These are phyloP conservation scores for Hypoxylon sp. DNA, from an alignment of 2,329 filamentous ascomycete genomes.

Conservation along the genomic window DNA sequence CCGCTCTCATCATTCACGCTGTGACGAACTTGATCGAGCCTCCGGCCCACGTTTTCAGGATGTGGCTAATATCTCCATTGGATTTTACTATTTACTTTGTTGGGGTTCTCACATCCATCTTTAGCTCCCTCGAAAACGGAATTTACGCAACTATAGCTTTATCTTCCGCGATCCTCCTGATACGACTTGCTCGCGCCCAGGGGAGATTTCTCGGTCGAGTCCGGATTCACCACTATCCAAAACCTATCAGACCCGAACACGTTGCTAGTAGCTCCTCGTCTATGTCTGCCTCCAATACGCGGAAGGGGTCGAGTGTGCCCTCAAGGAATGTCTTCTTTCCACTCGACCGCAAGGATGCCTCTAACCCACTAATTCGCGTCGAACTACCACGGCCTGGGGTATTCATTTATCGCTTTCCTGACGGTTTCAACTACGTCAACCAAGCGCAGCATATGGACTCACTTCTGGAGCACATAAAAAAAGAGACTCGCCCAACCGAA, in stretches of 20 bases:
- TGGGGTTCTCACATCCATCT: constrained; percentile 18
- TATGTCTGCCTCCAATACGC: not conserved
- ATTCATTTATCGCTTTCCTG: constrained; percentile 26
- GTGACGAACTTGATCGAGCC: constrained; percentile 12
- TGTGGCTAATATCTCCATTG: constrained; percentile 20
- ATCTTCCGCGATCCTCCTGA: constrained; percentile 4
- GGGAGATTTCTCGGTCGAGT: constrained; percentile 18
- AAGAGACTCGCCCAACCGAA: constrained; percentile 11
- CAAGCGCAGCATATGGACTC: constrained; percentile 23
- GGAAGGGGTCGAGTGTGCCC: too few species aligned
- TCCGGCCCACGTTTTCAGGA: constrained; percentile 6
- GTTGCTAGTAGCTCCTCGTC: not conserved
- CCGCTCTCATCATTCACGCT: constrained; percentile 24
- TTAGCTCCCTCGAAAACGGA: constrained; percentile 21
- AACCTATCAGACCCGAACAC: not conserved
- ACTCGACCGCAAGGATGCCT: constrained; percentile 18
- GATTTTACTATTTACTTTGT: constrained; percentile 13
- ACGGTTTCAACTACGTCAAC: constrained; percentile 23
- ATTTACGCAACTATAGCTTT: constrained; percentile 17
- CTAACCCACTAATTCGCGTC: constrained; percentile 7
- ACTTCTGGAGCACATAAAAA: constrained; percentile 2
- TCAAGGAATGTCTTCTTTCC: constrained; percentile 18
- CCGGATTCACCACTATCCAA: constrained; percentile 3
- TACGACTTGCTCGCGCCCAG: constrained; percentile 8
- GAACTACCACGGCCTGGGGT: constrained; percentile 14